phyloP scores from a whole-genome alignment of 495 filamentous ascomycete genomes.

The Podospora pseudocomata region DNA sequence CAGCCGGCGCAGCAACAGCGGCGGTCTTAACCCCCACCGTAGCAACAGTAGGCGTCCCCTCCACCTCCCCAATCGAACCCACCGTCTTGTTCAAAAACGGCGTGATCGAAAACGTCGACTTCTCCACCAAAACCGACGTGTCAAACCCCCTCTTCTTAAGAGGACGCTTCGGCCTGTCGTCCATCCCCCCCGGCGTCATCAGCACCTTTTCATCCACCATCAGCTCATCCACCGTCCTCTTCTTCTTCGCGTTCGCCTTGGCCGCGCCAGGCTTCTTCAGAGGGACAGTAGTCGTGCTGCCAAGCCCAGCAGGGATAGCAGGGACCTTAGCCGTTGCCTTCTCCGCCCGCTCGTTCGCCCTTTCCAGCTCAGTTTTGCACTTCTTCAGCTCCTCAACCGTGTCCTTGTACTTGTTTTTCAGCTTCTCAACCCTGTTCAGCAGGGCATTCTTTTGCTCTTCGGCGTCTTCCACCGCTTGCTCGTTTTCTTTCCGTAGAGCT shows the following conservation, averaged over 20 bases:
- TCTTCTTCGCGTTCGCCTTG: constrained; percentile 37
- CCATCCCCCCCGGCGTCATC: constrained; percentile 34
- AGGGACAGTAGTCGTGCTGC: constrained; percentile 25
- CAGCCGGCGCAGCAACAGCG: constrained; percentile 13
- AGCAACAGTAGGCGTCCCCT: constrained; percentile 14
- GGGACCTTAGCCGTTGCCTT: constrained; percentile 14
- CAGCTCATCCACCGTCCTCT: constrained; percentile 34
- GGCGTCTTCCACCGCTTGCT: constrained; percentile 44
- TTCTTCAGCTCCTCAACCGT: constrained; percentile 68
- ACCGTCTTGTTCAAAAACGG: constrained; percentile 81
- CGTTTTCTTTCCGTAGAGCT: constrained; percentile 34
- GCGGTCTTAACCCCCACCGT: constrained; percentile 6
- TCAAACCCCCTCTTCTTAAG: constrained; percentile 52
- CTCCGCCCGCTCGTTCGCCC: constrained; percentile 32
- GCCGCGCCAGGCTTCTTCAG: constrained; percentile 36
- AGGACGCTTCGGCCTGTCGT: constrained; percentile 34
- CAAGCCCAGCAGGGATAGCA: constrained; percentile 10
- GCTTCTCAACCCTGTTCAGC: constrained; percentile 64
- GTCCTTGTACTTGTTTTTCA: constrained; percentile 61
- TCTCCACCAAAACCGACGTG: constrained; percentile 66
- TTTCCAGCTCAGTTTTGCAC: constrained; percentile 44
- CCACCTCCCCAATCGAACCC: constrained; percentile 34
- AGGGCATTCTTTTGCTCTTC: constrained; percentile 55
- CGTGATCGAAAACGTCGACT: constrained; percentile 88
- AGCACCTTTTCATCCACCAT: constrained; percentile 34